Evolutionary conservation across 768 basidiomycete genomes (phyloP).

Genomic region (Calvatia gigantea): DNA sequence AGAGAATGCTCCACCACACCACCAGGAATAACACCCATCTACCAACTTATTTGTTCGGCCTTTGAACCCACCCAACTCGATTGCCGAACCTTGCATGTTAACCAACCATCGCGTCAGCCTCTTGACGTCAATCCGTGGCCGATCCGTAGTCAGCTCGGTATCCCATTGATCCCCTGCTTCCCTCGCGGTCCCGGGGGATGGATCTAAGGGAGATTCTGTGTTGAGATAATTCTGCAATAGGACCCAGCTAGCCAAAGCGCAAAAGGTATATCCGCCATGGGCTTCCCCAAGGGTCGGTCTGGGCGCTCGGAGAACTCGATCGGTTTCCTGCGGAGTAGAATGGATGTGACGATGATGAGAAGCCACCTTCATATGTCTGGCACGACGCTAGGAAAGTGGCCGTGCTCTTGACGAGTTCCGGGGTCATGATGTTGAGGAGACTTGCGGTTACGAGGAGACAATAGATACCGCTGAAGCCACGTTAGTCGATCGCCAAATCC

Average conservation of each 20-base stretch:
- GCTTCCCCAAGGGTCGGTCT: constrained; percentile 90
- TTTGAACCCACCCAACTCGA: constrained; percentile 88
- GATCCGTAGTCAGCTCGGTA: constrained; percentile 14
- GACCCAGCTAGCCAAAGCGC: constrained; percentile 82
- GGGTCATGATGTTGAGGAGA: constrained; percentile 83
- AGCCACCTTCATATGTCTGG: constrained; percentile 98
- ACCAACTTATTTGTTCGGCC: constrained; percentile 98
- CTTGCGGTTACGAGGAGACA: constrained; percentile 84
- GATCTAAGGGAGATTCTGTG: constrained; percentile 6
- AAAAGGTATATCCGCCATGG: constrained; percentile 97
- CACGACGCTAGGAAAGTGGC: constrained; percentile 82
- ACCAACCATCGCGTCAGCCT: constrained; percentile 77
- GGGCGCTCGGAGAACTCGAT: constrained; percentile 35
- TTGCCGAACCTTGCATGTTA: constrained; percentile 78
- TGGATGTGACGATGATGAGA: constrained; percentile 76
- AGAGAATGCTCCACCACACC: constrained; percentile 88
- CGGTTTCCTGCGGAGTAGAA: constrained; percentile 40
- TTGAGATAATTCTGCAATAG: constrained; percentile 61
- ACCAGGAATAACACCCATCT: constrained; percentile 99
- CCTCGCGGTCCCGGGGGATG: neutral
- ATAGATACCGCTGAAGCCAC: constrained; percentile 75
- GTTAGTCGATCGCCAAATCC: neutral
- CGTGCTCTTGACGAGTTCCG: constrained; percentile 75
- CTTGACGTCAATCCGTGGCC: constrained; percentile 50
- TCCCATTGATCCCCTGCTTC: neutral